Conservation (phyloP, 352 stramenopile genomes). For the Globisporangium sylvaticum region DNA sequence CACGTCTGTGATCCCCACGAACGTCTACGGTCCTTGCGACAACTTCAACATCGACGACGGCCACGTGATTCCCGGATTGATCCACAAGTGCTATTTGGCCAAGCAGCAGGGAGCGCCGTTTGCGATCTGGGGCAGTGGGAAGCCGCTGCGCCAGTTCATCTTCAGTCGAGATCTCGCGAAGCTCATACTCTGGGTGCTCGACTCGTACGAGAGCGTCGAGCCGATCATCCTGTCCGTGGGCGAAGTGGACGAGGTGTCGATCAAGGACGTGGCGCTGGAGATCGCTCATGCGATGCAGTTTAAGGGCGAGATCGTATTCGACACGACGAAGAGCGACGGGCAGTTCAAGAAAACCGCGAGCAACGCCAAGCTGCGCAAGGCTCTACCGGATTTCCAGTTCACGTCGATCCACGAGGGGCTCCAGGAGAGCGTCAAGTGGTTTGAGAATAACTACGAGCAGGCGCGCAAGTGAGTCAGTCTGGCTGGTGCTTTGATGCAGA, state of each 20-base stretch:
- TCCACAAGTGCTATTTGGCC: conserved; percentile 98
- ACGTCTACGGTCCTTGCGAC: conserved; percentile 98
- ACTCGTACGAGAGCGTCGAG: conserved; percentile 82
- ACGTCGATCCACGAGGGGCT: conserved; percentile 84
- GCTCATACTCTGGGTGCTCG: conserved; percentile 88
- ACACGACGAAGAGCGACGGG: conserved; percentile 95
- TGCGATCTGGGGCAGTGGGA: conserved; percentile 93
- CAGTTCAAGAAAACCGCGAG: conserved; percentile 99
- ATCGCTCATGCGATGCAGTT: conserved; percentile 85
- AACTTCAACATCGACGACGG: conserved; percentile 97
- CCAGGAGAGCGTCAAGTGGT: conserved; percentile 13
- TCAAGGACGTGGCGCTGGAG: conserved; percentile 89
- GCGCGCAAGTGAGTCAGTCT: background rate
- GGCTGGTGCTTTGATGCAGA: background rate
- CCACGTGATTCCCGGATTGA: conserved; percentile 97
- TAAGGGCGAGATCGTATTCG: conserved; percentile 82
- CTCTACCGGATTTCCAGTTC: conserved; percentile 92
- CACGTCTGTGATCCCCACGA: conserved; percentile 98
- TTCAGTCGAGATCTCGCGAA: conserved; percentile 94
- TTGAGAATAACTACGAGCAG: background rate
- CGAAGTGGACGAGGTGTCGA: conserved; percentile 93
- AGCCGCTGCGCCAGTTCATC: conserved; percentile 97
- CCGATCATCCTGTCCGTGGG: conserved; percentile 96
- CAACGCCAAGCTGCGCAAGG: conserved; percentile 92
- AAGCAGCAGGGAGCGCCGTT: conserved; percentile 90